These are phyloP conservation scores for Strobilomyces dryophilus DNA, from an alignment of 768 basidiomycete genomes.

Conservation along the genomic window DNA sequence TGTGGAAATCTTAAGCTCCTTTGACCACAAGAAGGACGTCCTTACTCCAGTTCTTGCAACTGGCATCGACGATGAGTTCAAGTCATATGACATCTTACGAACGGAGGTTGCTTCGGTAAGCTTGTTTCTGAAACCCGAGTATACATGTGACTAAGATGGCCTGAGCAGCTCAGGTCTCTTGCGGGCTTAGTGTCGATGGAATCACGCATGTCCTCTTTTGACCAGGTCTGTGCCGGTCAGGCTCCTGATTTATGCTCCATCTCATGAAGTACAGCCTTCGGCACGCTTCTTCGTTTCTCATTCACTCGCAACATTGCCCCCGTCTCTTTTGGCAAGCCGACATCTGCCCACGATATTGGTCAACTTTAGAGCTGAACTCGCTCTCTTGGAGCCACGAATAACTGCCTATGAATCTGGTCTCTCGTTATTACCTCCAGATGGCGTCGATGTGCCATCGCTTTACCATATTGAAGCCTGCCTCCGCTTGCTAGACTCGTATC, in stretches of 20 bases:
- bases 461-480: slow-evolving; percentile 53
- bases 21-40: slow-evolving; percentile 41
- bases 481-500: slow-evolving; percentile 56
- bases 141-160: slow-evolving; percentile 5
- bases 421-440: slow-evolving; percentile 31
- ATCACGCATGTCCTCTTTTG: slow-evolving; percentile 22
- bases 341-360: slow-evolving; percentile 30
- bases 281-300: slow-evolving; percentile 51
- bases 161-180: slow-evolving; percentile 33
- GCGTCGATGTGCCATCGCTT: slow-evolving; percentile 33
- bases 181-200: slow-evolving; percentile 35
- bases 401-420: slow-evolving; percentile 40
- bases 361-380: slow-evolving; percentile 35
- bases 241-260: not conserved
- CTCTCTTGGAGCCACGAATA: slow-evolving; percentile 36
- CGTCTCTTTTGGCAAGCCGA: slow-evolving; percentile 35
- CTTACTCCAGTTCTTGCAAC: slow-evolving; percentile 40
- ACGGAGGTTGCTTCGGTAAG: slow-evolving; percentile 56
- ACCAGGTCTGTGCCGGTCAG: slow-evolving; percentile 14
- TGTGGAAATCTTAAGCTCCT: slow-evolving; percentile 37
- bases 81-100: slow-evolving; percentile 49
- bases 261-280: slow-evolving; percentile 40
- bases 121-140: slow-evolving; percentile 5
- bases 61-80: slow-evolving; percentile 42
- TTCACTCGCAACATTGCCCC: slow-evolving; percentile 46